Base-by-base conservation (phyloP, 768 basidiomycete species). In the Boletus speciosus region DNA sequence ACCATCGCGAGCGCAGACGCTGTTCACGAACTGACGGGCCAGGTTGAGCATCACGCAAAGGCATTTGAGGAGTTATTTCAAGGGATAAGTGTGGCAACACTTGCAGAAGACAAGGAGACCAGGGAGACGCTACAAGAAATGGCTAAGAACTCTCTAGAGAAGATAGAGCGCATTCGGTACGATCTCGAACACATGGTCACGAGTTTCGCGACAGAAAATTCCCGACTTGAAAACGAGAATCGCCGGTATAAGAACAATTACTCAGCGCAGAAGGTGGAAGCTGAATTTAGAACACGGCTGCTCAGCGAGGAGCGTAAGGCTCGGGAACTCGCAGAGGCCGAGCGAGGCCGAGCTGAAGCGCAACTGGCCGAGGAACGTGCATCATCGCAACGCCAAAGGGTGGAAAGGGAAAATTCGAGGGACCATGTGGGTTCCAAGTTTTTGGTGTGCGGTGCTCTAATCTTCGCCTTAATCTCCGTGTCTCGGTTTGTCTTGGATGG, bases 1-100 rank as follows among this genome's bases (percentile, higher is more conserved):
- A 78, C 82, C 0, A 64, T 67, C 5, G 79, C 80, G 1, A 76
- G 78, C 1, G 65, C 60, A 10, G 80, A 79, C 46, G 67, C 80
- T 9, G 73, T 72, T 47, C 69, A 72, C 16, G 79, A 80, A 40
- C 65, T 81, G 4, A 70, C 71, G 45, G 74, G 72, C 49, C 75
- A 78, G 61, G 70, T 73, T 16, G 64, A 71, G 47, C 69, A 71
- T 34, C 76, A 78, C 55, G 65, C 74, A 27, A 66, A 73, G 43
- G 78, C 81, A 53, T 65, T 81, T 56, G 65, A 64, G 19, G 63
- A 63, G 2, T 63, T 84, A 9, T 69, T 74, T 52, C 60, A 64
- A 9, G 76, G 77, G 49, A 78, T 78, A 66, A 67, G 74, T 54
- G 71, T 69, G 23, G 74, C 76, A 7, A 71, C 74, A 37, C 61